Percentiles rank a stretch among this genome's conserved stretches.
Evolutionary conservation across 805 yeast genomes (phyloP).

Genomic region (Phaffomyces opuntiae): DNA sequence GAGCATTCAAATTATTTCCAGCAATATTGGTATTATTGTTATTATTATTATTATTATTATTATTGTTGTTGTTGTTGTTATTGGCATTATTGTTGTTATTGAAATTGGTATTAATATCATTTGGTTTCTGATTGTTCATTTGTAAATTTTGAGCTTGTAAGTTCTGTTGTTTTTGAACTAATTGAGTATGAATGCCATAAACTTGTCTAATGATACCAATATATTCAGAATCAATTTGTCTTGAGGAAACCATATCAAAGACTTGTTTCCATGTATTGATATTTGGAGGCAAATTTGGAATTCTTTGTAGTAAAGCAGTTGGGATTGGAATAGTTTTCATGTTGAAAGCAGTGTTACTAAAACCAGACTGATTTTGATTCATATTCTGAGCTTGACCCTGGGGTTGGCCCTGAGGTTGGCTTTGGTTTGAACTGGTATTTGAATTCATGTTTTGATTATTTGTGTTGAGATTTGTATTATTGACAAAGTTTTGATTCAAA

Average conservation of each 20-base stretch:
- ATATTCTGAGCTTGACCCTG: conserved; percentile 1
- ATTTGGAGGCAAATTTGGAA: conserved; percentile 74
- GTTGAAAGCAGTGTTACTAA: conserved; percentile 26
- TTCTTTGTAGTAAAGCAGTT: conserved; percentile 49
- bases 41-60: conserved; percentile 18
- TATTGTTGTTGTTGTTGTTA: conserved; percentile 3
- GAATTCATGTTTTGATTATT: conserved; percentile 2
- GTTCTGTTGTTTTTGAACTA: conserved; percentile 36
- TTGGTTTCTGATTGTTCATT: not conserved
- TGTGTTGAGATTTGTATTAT: conserved; percentile 2
- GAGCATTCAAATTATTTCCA: conserved; percentile 13
- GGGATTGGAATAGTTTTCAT: conserved; percentile 70
- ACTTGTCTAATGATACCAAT: conserved; percentile 57
- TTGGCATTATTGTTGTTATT: not conserved
- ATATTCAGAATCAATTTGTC: conserved; percentile 50
- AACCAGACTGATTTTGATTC: not conserved
- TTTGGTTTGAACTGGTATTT: conserved; percentile 6
- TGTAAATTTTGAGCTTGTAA: conserved; percentile 11
- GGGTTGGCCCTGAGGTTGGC: conserved; percentile 10
- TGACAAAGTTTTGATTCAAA: conserved; percentile 4
- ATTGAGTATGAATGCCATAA: conserved; percentile 59
- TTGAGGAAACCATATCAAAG: conserved; percentile 52
- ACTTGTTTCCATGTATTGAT: conserved; percentile 79
- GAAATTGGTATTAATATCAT: not conserved
- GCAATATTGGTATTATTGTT: conserved; percentile 14